Conservation (phyloP, 768 basidiomycete genomes). For the Trametes sanguinea region DNA sequence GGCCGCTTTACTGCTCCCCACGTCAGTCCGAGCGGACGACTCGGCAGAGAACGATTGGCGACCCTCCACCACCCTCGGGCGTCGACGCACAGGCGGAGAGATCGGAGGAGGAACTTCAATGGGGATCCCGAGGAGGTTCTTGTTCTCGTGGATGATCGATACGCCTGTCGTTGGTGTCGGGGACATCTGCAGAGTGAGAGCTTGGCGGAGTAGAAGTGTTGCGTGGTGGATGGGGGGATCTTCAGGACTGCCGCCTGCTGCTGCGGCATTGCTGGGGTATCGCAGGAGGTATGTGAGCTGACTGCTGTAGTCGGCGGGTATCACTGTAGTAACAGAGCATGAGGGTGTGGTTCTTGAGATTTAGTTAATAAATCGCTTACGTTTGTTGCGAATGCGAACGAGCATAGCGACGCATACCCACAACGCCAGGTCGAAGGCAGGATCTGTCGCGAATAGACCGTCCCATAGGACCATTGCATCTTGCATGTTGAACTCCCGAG, state of each 20-base stretch:
- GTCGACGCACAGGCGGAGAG: constrained; percentile 40
- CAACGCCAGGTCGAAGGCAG: constrained; percentile 72
- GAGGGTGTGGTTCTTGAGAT: neutral
- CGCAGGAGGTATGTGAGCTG: constrained; percentile 84
- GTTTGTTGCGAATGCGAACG: constrained; percentile 85
- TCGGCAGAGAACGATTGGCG: constrained; percentile 30
- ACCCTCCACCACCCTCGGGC: constrained; percentile 36
- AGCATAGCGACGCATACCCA: constrained; percentile 96
- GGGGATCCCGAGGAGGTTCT: constrained; percentile 72
- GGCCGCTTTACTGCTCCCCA: constrained; percentile 10
- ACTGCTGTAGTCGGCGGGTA: constrained; percentile 82
- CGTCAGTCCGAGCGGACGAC: neutral
- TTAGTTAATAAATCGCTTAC: constrained; percentile 46
- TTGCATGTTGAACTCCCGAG: constrained; percentile 82
- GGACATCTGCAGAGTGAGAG: constrained; percentile 72
- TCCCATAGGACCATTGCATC: constrained; percentile 95
- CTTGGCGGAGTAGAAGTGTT: constrained; percentile 79
- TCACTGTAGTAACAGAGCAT: constrained; percentile 51
- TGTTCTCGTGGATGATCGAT: constrained; percentile 81
- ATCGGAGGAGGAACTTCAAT: constrained; percentile 59
- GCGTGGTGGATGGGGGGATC: constrained; percentile 51
- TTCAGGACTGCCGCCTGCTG: constrained; percentile 11
- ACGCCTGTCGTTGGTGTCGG: constrained; percentile 75
- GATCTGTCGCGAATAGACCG: constrained; percentile 87
- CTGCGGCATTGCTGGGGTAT: constrained; percentile 64